phyloP scores from a whole-genome alignment of 2,329 filamentous ascomycete genomes.

The Stromatinia cepivora region DNA sequence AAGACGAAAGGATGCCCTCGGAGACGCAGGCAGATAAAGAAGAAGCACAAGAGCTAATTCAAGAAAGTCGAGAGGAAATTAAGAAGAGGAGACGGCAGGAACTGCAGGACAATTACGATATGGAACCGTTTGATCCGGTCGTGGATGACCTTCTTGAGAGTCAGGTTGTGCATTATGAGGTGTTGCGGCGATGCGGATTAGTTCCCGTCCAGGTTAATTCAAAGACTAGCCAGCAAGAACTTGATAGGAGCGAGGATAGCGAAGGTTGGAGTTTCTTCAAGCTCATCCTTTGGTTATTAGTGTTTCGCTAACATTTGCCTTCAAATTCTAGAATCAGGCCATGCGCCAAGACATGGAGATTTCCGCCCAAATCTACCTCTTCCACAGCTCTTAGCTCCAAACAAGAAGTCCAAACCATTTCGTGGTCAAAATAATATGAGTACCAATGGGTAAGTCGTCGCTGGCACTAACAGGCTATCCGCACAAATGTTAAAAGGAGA shows the following conservation, averaged over 20 bases:
- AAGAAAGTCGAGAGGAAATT: neutral
- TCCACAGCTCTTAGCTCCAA: too few relatives aligned
- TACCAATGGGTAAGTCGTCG: neutral
- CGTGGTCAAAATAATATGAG: neutral
- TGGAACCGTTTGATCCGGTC: neutral
- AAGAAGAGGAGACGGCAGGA: constrained; percentile 3
- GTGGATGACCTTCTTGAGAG: neutral
- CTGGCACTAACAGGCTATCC: neutral
- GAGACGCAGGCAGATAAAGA: neutral
- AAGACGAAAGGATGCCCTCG: neutral
- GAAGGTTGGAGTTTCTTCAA: neutral
- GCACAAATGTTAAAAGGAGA: neutral
- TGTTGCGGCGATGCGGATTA: neutral
- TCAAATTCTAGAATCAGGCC: neutral
- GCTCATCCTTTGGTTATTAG: neutral
- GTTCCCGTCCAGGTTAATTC: neutral
- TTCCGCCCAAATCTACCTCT: too few relatives aligned
- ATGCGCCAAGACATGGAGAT: neutral
- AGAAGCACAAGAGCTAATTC: neutral
- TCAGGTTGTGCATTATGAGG: neutral
- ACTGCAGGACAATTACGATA: neutral
- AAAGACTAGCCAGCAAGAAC: neutral
- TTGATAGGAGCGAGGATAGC: neutral
- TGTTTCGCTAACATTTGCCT: neutral
- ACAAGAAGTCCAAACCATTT: neutral